Percentiles rank a stretch among this genome's conserved stretches.
phyloP scores from a whole-genome alignment of 202 grass and related monocot species.

The Setaria italica region DNA sequence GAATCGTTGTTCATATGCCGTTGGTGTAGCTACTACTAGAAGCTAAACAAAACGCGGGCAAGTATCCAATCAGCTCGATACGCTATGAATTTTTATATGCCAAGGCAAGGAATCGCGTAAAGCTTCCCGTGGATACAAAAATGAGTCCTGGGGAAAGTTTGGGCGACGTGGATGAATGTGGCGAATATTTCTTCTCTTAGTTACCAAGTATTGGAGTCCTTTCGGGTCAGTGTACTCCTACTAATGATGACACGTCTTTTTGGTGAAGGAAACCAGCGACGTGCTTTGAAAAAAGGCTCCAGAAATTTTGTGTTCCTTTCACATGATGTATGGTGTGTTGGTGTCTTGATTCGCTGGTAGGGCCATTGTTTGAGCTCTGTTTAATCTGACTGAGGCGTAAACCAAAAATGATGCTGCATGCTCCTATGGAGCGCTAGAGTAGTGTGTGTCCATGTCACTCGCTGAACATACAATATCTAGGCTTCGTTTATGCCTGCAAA shows the following conservation, averaged over 20 bases:
- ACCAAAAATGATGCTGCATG: background rate
- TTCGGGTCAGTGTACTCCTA: background rate
- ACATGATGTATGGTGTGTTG: background rate
- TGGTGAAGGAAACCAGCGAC: background rate
- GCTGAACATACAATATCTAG: too few species aligned
- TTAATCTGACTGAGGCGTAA: background rate
- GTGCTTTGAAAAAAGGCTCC: background rate
- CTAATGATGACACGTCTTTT: background rate
- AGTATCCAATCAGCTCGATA: background rate
- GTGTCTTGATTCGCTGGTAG: background rate
- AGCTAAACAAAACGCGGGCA: background rate
- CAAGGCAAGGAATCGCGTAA: slow-evolving; percentile 15
- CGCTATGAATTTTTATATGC: background rate
- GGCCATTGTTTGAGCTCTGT: background rate
- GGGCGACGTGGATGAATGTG: slow-evolving; percentile 1
- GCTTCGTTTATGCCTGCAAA: background rate
- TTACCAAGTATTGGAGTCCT: background rate
- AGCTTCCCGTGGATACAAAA: background rate
- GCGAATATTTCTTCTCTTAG: slow-evolving; percentile 9
- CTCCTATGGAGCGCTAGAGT: too few species aligned
- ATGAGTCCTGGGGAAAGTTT: background rate
- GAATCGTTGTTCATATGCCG: slow-evolving; percentile 30
- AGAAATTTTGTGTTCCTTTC: slow-evolving; percentile 1
- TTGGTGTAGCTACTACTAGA: background rate
- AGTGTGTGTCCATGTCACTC: background rate